Evolutionary conservation across 768 basidiomycete genomes (phyloP).

Genomic region (Albatrellus ellisii): DNA sequence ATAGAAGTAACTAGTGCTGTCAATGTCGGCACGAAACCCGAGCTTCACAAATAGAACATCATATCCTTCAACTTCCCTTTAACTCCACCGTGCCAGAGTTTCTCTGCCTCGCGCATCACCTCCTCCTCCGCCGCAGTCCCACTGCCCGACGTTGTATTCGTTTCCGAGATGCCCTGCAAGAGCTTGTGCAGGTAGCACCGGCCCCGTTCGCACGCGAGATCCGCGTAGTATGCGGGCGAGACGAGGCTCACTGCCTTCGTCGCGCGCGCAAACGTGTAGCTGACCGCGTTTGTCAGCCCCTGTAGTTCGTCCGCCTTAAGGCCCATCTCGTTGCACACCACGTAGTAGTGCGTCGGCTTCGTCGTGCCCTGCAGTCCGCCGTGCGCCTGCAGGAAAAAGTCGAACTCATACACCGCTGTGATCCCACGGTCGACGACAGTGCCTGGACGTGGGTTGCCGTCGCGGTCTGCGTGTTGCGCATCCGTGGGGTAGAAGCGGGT

Average conservation of each 20-base stretch:
- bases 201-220: slow-evolving; percentile 39
- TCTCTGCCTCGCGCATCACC: slow-evolving; percentile 38
- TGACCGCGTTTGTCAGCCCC: slow-evolving; percentile 38
- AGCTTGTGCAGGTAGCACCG: slow-evolving; percentile 38
- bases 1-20: not conserved
- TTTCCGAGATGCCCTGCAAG: slow-evolving; percentile 27
- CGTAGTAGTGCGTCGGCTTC: slow-evolving; percentile 41
- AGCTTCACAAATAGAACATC: slow-evolving; percentile 59
- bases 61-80: slow-evolving; percentile 42
- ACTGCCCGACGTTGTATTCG: slow-evolving; percentile 20
- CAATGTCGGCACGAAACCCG: not conserved
- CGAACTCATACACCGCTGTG: slow-evolving; percentile 39
- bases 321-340: slow-evolving; percentile 39
- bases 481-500: slow-evolving; percentile 44
- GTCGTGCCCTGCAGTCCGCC: slow-evolving; percentile 35
- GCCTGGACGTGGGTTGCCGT: slow-evolving; percentile 39
- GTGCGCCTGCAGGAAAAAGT: slow-evolving; percentile 43
- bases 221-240: slow-evolving; percentile 34
- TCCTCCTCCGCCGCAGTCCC: slow-evolving; percentile 32
- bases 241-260: slow-evolving; percentile 36
- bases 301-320: slow-evolving; percentile 38
- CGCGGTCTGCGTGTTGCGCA: slow-evolving; percentile 24
- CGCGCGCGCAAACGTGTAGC: slow-evolving; percentile 47
- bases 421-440: slow-evolving; percentile 43
- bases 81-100: slow-evolving; percentile 46